A percentile compares a stretch with the other conserved stretches of the same genome.
These are phyloP conservation scores for Irpex rosettiformis DNA, from an alignment of 1,284 basidiomycete genomes.

Conservation along the genomic window DNA sequence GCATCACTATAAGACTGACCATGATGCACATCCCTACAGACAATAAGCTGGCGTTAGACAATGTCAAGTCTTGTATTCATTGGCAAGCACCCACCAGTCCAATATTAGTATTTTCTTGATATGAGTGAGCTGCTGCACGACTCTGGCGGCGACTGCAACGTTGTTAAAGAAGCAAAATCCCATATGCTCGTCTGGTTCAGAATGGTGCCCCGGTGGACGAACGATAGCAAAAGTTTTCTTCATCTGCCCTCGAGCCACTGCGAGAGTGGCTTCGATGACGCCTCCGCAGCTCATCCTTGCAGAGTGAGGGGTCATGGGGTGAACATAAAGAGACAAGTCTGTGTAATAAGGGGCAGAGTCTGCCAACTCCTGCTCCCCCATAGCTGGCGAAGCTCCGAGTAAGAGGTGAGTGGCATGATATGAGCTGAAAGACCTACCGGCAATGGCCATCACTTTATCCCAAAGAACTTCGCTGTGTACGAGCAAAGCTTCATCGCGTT, in stretches of 20 bases:
- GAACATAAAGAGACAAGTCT: slow-evolving; percentile 89
- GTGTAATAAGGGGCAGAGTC: slow-evolving; percentile 82
- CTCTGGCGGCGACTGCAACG: slow-evolving; percentile 88
- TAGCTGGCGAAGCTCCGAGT: slow-evolving; percentile 41
- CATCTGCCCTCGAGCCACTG: slow-evolving; percentile 81
- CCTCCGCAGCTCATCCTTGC: slow-evolving; percentile 92
- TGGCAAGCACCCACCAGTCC: slow-evolving; percentile 70
- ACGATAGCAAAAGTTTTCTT: slow-evolving; percentile 94
- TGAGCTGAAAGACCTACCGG: slow-evolving; percentile 48
- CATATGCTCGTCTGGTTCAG: slow-evolving; percentile 97
- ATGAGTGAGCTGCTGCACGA: slow-evolving; percentile 65
- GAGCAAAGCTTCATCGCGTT: slow-evolving; percentile 77
- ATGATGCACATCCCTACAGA: slow-evolving; percentile 92
- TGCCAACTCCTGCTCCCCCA: slow-evolving; percentile 69
- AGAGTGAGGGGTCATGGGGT: slow-evolving; percentile 79
- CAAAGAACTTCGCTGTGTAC: slow-evolving; percentile 91
- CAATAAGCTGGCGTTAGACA: slow-evolving; percentile 7
- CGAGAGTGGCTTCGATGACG: slow-evolving; percentile 86
- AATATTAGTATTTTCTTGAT: slow-evolving; percentile 86
- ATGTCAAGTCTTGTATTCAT: slow-evolving; percentile 5
- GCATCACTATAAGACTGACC: slow-evolving; percentile 44
- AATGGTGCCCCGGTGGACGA: slow-evolving; percentile 96
- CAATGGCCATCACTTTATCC: slow-evolving; percentile 82
- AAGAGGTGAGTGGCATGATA: slow-evolving; percentile 16
- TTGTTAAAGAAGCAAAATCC: slow-evolving; percentile 99